Conservation (phyloP, 225 moss, liverwort and hornwort species). For the Physcomitrium patens region DNA sequence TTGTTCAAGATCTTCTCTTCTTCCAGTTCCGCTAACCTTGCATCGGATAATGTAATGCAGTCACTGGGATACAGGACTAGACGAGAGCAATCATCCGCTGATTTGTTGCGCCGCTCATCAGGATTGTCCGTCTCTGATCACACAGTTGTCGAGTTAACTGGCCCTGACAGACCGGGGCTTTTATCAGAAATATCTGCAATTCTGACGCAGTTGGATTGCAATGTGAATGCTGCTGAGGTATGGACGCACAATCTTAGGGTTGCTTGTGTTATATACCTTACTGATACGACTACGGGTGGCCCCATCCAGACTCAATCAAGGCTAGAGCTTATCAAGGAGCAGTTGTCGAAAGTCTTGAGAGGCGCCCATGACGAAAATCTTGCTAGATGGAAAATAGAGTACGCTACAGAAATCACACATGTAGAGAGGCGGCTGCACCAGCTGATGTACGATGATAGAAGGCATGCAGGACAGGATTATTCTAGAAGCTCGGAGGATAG, state of each 20-base stretch:
- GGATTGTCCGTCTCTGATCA: conserved; percentile 37
- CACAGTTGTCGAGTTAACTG: conserved; percentile 60
- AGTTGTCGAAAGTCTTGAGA: conserved; percentile 48
- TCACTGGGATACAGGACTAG: conserved; percentile 46
- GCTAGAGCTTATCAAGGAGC: conserved; percentile 43
- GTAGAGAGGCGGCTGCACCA: conserved; percentile 58
- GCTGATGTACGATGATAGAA: conserved; percentile 51
- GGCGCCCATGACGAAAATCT: conserved; percentile 37
- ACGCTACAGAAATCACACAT: conserved; percentile 50
- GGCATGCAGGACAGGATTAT: conserved; percentile 20
- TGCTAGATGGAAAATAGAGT: conserved; percentile 47
- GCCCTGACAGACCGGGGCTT: conserved; percentile 54
- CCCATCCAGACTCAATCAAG: conserved; percentile 38
- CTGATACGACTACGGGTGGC: conserved; percentile 36
- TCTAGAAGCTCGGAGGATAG: background rate
- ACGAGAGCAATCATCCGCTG: conserved; percentile 46
- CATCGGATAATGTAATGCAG: conserved; percentile 28
- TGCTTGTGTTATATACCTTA: conserved; percentile 60
- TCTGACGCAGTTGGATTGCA: conserved; percentile 50
- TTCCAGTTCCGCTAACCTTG: background rate
- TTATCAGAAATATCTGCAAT: conserved; percentile 56
- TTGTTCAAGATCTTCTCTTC: background rate
- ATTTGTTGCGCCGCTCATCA: conserved; percentile 41
- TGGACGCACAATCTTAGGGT: conserved; percentile 65
- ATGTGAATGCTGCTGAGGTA: conserved; percentile 64